Evolutionary conservation across 306 rosid genomes (phyloP).

Genomic region (Luffa aegyptiaca): DNA sequence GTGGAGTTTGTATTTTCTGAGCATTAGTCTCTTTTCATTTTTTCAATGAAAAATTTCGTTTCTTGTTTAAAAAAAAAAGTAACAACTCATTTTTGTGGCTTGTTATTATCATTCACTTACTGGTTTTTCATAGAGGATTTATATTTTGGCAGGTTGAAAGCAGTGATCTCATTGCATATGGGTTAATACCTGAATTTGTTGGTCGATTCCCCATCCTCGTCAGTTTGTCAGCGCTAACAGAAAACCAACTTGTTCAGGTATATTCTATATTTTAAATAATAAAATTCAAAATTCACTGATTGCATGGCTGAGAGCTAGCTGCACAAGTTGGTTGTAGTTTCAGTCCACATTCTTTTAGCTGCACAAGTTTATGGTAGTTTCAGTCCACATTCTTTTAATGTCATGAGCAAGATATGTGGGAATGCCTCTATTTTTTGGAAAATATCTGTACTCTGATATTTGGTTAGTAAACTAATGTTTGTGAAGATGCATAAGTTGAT

Average conservation of each 20-base stretch:
- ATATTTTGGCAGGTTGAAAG: conserved; percentile 72
- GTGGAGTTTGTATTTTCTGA: too few species aligned
- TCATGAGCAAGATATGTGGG: not conserved
- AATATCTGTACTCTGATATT: not conserved
- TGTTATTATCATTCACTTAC: not conserved
- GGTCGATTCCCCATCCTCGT: conserved; percentile 94
- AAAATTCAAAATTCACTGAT: not conserved
- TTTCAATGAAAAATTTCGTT: too few species aligned
- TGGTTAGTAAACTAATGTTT: not conserved
- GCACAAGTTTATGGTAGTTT: not conserved
- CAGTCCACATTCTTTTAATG: not conserved
- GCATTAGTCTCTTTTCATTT: too few species aligned
- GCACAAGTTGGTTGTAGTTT: not conserved
- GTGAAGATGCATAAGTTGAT: not conserved
- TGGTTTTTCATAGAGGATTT: not conserved
- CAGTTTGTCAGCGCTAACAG: conserved; percentile 82
- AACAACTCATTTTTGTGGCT: not conserved
- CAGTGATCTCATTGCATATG: conserved; percentile 88
- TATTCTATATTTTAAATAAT: not conserved
- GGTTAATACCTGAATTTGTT: conserved; percentile 95
- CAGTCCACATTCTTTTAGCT: not conserved
- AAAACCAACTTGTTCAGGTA: conserved; percentile 89
- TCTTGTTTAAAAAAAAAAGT: too few species aligned
- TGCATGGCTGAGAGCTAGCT: not conserved
- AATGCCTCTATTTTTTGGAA: not conserved